Conservation (phyloP, 1,284 basidiomycete genomes). For the Trichosporon sp. region DNA sequence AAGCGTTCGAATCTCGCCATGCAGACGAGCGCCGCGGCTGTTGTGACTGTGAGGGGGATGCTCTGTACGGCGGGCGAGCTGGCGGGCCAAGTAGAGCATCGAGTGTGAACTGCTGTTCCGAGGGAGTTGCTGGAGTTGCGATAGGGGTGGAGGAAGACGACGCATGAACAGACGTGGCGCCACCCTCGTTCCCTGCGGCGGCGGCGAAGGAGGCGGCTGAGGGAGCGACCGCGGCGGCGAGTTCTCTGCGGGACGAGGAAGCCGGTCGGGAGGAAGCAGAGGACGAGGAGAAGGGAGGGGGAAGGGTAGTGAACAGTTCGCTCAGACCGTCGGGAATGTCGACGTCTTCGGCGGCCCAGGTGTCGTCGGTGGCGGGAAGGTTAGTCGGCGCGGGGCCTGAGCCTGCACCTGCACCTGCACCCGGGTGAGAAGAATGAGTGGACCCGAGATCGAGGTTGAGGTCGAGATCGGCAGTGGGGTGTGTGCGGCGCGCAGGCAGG, state of each 20-base stretch:
- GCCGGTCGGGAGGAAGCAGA: not conserved
- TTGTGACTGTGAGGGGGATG: not conserved
- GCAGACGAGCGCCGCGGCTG: not conserved
- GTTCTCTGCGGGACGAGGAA: not conserved
- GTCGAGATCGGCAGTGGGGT: not conserved
- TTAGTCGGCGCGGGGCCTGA: too few relatives aligned
- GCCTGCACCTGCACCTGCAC: too few relatives aligned
- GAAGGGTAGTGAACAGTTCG: slow-evolving; percentile 9
- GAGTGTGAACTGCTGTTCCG: not conserved
- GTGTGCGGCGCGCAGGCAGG: slow-evolving; percentile 1
- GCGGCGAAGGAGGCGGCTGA: too few relatives aligned
- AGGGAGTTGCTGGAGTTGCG: not conserved
- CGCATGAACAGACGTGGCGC: not conserved
- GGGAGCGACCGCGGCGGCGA: too few relatives aligned
- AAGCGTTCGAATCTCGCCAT: not conserved
- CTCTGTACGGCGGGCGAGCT: not conserved
- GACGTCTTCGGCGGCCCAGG: slow-evolving; percentile 10
- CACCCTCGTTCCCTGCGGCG: not conserved
- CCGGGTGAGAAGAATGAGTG: not conserved
- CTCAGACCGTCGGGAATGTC: slow-evolving; percentile 11
- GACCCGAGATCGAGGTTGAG: too few relatives aligned
- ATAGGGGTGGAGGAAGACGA: not conserved
- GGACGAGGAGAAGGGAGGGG: not conserved
- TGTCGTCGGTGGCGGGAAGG: not conserved
- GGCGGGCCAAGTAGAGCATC: not conserved